Base-by-base conservation (phyloP, 352 stramenopile species). In the Hyaloperonospora brassicae region DNA sequence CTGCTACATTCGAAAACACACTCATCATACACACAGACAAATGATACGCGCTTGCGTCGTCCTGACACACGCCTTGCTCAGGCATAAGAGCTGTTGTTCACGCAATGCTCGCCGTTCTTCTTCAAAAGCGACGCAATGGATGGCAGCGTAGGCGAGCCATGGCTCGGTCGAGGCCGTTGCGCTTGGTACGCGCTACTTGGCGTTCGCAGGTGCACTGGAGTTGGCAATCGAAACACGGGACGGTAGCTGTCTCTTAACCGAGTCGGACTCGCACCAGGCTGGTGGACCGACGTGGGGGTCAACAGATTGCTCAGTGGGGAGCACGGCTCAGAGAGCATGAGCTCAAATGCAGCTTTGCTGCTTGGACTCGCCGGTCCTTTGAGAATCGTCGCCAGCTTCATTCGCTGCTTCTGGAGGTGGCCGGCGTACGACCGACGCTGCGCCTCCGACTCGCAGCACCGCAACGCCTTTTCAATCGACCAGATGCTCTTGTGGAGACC, bases 391-490 rank as follows among this genome's bases (percentile, higher is more conserved):
- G 73, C 49, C 59, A 89, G 57, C 72, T 89, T 89, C 44, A 70
- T 58, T 69, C 73, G 67, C 57, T 89, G 79, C 62, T 86, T 86
- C 41, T 84, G 65, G 41, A 89, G 63, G 65, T 89, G 79, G 50
- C 86, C 72, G 40, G 73, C 70, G 73, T 89, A 89, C 31, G 79
- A 89, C 12, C 62, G 70, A 36, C 72, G 71, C 51, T 87, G 75
- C 2, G 64, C 58, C 50, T 87, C 76, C 2, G 72, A 84, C 22
- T 86, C 73, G 60, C 74, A 84, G 64, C 66, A 82, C 38, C 73
- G 73, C 35, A 87, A 65, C 36, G 73, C 73, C 57, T 89, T 89
- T 59, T 87, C 74, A 42, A 89, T 89, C 14, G 79, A 89, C 72
- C 71, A 86, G 52, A 87, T 84, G 63, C 76, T 86, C 64, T 87